phyloP scores from a whole-genome alignment of 2,329 filamentous ascomycete species.

The Fusarium sublunatum region DNA sequence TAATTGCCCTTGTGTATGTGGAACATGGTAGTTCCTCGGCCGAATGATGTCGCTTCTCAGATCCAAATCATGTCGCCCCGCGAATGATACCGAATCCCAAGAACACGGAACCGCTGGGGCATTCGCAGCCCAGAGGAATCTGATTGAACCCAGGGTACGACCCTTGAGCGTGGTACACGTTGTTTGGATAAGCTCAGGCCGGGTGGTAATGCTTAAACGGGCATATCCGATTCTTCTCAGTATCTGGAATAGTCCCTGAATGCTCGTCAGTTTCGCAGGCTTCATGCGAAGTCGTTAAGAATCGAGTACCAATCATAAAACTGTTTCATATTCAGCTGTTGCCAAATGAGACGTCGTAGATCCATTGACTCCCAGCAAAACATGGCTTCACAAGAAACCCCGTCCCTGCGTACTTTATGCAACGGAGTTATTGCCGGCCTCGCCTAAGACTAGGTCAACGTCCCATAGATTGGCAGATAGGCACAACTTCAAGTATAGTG shows the following conservation, averaged over 20 bases:
- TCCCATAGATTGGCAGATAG: conserved; percentile 26
- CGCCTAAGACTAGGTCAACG: conserved; percentile 37
- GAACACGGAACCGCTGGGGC: conserved; percentile 28
- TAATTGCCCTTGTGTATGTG: conserved; percentile 14
- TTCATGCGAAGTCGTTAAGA: conserved; percentile 11
- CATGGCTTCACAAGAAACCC: conserved; percentile 21
- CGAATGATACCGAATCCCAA: conserved; percentile 35
- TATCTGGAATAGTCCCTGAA: background rate
- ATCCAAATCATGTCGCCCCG: conserved; percentile 22
- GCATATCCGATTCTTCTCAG: background rate
- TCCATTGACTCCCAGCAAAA: conserved; percentile 25
- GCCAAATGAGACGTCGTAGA: conserved; percentile 36
- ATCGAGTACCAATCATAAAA: conserved; percentile 22
- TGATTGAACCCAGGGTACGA: conserved; percentile 11
- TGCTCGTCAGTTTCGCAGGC: background rate
- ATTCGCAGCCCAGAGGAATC: conserved; percentile 23
- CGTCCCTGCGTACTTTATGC: conserved; percentile 33
- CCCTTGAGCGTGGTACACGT: conserved; percentile 1
- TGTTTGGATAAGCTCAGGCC: background rate
- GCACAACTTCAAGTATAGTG: conserved; percentile 3
- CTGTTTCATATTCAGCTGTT: conserved; percentile 43
- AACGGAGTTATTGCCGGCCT: conserved; percentile 39
- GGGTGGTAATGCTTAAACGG: background rate
- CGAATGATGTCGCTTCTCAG: conserved; percentile 28
- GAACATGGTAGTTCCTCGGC: conserved; percentile 21